A percentile compares a stretch with the other conserved stretches of the same genome.
These are phyloP conservation scores for Hansenula lynferdii DNA, from an alignment of 1,139 yeast genomes.

Conservation along the genomic window DNA sequence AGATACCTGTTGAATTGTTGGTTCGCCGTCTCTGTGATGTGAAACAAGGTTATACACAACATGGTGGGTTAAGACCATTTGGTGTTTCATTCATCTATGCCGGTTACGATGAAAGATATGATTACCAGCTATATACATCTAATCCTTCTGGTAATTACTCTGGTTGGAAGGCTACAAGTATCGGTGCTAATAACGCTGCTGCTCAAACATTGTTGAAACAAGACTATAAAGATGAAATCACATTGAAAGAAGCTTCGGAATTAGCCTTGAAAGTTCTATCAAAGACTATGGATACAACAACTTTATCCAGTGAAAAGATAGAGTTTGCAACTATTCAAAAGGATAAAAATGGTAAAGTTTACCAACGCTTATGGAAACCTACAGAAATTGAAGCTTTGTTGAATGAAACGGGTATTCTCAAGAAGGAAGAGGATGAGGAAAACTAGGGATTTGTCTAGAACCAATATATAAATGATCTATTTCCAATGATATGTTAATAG, in stretches of 20 bases:
- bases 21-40: slow-evolving; percentile 89
- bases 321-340: slow-evolving; percentile 80
- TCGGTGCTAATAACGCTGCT: slow-evolving; percentile 94
- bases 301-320: slow-evolving; percentile 79
- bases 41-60: slow-evolving; percentile 98
- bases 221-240: slow-evolving; percentile 83
- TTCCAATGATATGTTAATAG: too few relatives aligned
- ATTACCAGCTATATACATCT: slow-evolving; percentile 89
- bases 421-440: slow-evolving; percentile 45
- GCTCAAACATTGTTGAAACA: slow-evolving; percentile 95
- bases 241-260: slow-evolving; percentile 75
- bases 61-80: slow-evolving; percentile 97
- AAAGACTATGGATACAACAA: slow-evolving; percentile 90
- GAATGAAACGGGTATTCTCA: slow-evolving; percentile 66
- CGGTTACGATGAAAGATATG: slow-evolving; percentile 87
- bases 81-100: slow-evolving; percentile 97
- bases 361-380: slow-evolving; percentile 76
- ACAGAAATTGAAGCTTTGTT: slow-evolving; percentile 71
- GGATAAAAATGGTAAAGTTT: slow-evolving; percentile 43
- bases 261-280: slow-evolving; percentile 88
- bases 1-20: slow-evolving; percentile 85
- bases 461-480: neutral
- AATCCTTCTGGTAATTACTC: slow-evolving; percentile 97
- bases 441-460: neutral
- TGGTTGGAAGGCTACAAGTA: slow-evolving; percentile 98